phyloP scores from a whole-genome alignment of 1,139 yeast species.

The Taphrina confusa region DNA sequence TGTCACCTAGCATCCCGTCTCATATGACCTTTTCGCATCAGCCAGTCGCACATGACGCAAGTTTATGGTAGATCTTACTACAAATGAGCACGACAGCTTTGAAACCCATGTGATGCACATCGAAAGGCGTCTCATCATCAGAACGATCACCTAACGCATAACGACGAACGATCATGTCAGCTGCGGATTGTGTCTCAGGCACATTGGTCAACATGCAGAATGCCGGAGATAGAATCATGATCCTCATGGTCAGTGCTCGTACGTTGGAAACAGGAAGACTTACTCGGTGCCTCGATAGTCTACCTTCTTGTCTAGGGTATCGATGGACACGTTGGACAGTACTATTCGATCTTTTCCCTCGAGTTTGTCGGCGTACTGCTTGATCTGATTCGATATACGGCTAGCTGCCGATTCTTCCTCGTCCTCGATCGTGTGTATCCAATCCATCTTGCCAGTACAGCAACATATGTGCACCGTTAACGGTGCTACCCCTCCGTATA shows the following conservation, averaged over 20 bases:
- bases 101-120: background rate
- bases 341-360: constrained; percentile 11
- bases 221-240: constrained; percentile 9
- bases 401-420: constrained; percentile 15
- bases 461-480: constrained; percentile 22
- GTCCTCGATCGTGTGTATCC: constrained; percentile 24
- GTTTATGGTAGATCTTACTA: constrained; percentile 3
- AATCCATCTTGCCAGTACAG: constrained; percentile 20
- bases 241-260: background rate
- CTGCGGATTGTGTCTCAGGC: background rate
- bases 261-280: background rate
- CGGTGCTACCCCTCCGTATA: constrained; percentile 26
- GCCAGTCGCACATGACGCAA: background rate
- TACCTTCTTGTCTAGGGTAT: background rate
- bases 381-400: background rate
- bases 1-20: constrained; percentile 25
- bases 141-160: background rate
- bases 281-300: constrained; percentile 13
- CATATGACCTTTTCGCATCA: constrained; percentile 9
- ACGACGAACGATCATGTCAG: background rate
- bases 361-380: background rate
- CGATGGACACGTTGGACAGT: constrained; percentile 12
- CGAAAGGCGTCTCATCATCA: background rate
- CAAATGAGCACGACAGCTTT: constrained; percentile 18
- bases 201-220: constrained; percentile 12